A percentile compares a stretch with the other conserved stretches of the same genome.
phyloP scores from a whole-genome alignment of 495 filamentous ascomycete species.

The Cercophora sp. region DNA sequence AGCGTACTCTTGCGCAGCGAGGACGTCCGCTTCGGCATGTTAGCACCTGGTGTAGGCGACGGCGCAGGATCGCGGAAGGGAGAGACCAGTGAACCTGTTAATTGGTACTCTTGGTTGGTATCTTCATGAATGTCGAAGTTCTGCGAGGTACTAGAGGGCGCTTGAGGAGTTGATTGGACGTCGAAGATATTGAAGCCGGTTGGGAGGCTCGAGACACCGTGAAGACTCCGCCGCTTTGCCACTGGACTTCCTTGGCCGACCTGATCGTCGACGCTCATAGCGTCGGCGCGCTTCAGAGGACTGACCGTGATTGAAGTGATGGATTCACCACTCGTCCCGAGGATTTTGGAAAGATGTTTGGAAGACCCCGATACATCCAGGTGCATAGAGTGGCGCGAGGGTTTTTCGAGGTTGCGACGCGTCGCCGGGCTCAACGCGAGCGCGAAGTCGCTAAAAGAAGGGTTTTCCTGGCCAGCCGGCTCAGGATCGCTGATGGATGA shows the following conservation, averaged over 20 bases:
- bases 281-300: slow-evolving; percentile 88
- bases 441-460: slow-evolving; percentile 28
- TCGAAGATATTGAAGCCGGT: slow-evolving; percentile 70
- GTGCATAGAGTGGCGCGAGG: slow-evolving; percentile 42
- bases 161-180: slow-evolving; percentile 31
- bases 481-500: slow-evolving; percentile 30
- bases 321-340: slow-evolving; percentile 33
- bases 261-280: slow-evolving; percentile 74
- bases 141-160: slow-evolving; percentile 11
- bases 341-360: slow-evolving; percentile 44
- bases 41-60: slow-evolving; percentile 25
- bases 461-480: slow-evolving; percentile 56
- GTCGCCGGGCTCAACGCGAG: slow-evolving; percentile 36
- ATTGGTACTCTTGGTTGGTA: slow-evolving; percentile 39
- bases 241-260: slow-evolving; percentile 73
- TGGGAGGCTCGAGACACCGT: slow-evolving; percentile 55
- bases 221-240: slow-evolving; percentile 80
- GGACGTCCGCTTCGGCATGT: slow-evolving; percentile 53
- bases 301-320: slow-evolving; percentile 62
- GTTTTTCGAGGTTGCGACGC: slow-evolving; percentile 41
- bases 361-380: slow-evolving; percentile 48
- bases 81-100: slow-evolving; percentile 27
- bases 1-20: slow-evolving; percentile 82
- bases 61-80: slow-evolving; percentile 29
- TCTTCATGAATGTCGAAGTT: slow-evolving; percentile 47